Conservation (phyloP, 108 stramenopile genomes). For the Skeletonema marinoi region DNA sequence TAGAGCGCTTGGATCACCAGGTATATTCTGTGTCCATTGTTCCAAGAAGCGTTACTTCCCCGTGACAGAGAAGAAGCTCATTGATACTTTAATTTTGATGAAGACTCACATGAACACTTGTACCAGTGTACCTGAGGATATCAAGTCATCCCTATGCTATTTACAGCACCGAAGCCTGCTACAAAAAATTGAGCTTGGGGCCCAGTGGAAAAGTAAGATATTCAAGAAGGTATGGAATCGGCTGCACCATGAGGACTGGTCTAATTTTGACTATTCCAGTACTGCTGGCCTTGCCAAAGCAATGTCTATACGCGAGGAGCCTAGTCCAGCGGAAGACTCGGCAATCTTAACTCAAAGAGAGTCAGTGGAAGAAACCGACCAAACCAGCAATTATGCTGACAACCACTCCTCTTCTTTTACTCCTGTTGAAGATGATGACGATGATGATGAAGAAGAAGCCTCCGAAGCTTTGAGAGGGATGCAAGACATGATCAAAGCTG, state of each 20-base stretch:
- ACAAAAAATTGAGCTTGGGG: constrained; percentile 75
- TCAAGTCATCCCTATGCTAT: constrained; percentile 79
- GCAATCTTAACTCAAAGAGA: constrained; percentile 13
- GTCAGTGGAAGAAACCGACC: constrained; percentile 11
- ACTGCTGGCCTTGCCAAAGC: constrained; percentile 9
- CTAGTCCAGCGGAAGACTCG: neutral
- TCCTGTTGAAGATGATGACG: constrained; percentile 17
- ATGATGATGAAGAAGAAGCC: constrained; percentile 34
- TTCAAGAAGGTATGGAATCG: constrained; percentile 84
- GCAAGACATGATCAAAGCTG: constrained; percentile 76
- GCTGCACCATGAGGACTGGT: constrained; percentile 70
- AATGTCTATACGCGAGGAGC: constrained; percentile 14
- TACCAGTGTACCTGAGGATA: constrained; percentile 60
- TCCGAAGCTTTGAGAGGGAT: constrained; percentile 51
- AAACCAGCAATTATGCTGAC: neutral
- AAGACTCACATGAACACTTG: constrained; percentile 64
- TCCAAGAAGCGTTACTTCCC: constrained; percentile 83
- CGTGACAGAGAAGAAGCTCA: constrained; percentile 79
- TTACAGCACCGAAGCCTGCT: constrained; percentile 70
- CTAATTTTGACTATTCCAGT: constrained; percentile 17
- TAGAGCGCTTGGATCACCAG: constrained; percentile 70
- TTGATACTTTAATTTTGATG: constrained; percentile 80
- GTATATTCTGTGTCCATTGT: constrained; percentile 61
- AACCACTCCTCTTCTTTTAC: neutral
- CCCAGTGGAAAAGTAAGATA: constrained; percentile 80